Percentiles rank a stretch among this genome's conserved stretches.
phyloP scores from a whole-genome alignment of 148 eudicot genomes.

The Arctostaphylos glauca region DNA sequence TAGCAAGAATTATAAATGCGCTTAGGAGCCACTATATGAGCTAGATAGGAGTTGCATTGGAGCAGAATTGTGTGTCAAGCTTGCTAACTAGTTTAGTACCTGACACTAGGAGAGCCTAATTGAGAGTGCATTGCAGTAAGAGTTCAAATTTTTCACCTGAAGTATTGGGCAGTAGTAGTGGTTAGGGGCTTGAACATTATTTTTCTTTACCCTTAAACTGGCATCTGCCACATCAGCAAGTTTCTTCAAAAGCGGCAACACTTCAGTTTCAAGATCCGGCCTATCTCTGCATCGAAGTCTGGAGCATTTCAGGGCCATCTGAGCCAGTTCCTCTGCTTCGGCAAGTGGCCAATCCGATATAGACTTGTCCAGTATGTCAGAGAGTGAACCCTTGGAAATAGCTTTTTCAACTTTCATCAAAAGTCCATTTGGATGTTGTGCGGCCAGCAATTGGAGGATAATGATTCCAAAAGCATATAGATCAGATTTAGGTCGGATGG shows the following conservation, averaged over 20 bases:
- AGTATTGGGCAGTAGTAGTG: conserved; percentile 87
- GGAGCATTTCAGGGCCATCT: conserved; percentile 59
- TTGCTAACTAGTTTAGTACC: background rate
- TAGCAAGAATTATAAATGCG: background rate
- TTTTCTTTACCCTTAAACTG: conserved; percentile 31
- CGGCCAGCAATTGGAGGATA: conserved; percentile 58
- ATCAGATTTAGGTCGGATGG: conserved; percentile 74
- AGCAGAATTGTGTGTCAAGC: background rate
- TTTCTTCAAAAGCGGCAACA: conserved; percentile 61
- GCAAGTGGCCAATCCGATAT: conserved; percentile 63
- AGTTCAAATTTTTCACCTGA: conserved; percentile 29
- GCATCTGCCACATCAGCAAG: conserved; percentile 70
- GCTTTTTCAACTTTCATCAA: conserved; percentile 57
- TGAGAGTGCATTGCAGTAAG: background rate
- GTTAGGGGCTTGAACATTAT: conserved; percentile 42
- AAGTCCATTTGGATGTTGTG: conserved; percentile 63
- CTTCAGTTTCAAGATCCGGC: conserved; percentile 77
- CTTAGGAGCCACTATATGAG: background rate
- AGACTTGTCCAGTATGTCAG: conserved; percentile 55
- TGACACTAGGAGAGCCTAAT: background rate
- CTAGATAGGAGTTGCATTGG: no score
- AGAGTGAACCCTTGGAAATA: conserved; percentile 40
- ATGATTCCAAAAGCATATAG: conserved; percentile 76
- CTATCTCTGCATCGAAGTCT: conserved; percentile 78
- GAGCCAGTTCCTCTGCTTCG: conserved; percentile 58